Evolutionary conservation across 495 filamentous ascomycete genomes (phyloP), one percentile per base, ranked within the genome.

Genomic region (Apiosordaria backusii): DNA sequence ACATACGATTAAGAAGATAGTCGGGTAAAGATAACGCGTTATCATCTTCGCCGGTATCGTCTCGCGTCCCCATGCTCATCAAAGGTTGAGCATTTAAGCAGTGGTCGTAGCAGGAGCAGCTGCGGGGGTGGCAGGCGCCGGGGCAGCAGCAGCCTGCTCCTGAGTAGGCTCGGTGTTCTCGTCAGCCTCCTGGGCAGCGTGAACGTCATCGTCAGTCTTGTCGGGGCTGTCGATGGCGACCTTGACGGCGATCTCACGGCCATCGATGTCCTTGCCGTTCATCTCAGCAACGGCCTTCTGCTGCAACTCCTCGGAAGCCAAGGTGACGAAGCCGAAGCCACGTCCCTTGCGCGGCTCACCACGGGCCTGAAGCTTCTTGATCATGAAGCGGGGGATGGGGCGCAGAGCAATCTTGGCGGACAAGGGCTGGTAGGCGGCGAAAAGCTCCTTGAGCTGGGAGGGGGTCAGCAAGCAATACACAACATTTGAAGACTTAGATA

Each of bases 161-260:
- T 77, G 67, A 59, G 79, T 73, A 35, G 77, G 78, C 70, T 81
- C 79, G 68, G 81, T 16, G 40, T 35, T 66, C 69, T 71, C 65
- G 25, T 13, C 74, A 69, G 78, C 80, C 54, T 68, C 81, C 74
- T 87, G 85, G 60, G 77, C 77, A 50, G 75, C 78, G 65, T 81
- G 79, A 61, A 84, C 81, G 76, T 92, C 89, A 69, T 95, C 90
- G 65, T 98, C 95, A 74, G 97, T 94, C 87, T 98, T 99, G 80
- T 95, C 93, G 67, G 95, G 95, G 86, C 93, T 97, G 81, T 99
- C 95, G 73, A 99, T 98, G 77, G 95, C 95, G 70, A 99, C 92
- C 90, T 99, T 99, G 83, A 99, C 95, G 67, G 95, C 96, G 73
- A 99, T 98, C 85, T 97, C 95, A 70, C 95, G 94, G 57, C 96